Base-by-base conservation (phyloP, 805 yeast species). In the Sungouiella blattae region DNA sequence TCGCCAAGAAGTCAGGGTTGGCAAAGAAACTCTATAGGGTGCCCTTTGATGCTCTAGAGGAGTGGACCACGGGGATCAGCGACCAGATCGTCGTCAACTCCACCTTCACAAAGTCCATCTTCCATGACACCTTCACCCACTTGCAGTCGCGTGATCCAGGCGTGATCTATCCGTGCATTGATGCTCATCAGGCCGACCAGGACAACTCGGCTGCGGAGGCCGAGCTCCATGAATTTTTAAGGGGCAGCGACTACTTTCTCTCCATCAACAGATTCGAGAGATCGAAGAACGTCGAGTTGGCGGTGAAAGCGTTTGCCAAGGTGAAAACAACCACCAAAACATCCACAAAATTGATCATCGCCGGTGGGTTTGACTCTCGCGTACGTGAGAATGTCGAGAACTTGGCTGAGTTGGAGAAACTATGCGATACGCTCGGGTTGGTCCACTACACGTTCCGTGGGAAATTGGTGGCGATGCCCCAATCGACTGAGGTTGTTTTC, bases 181-280 rank as follows among this genome's bases (percentile, higher is more conserved):
- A 80, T 44, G 49, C 67, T 1, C 15, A 25, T 1, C 46, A 43
- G 4, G 39, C 52, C 1, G 28, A 43, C 3, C 48, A 41, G 2
- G 57, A 52, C 37, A 43, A 44, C 5, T n/a, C 14, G 4, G 44
- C 35, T 0, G 52, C 66, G 1, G 50, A 60, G 6, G 35, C 46
- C 1, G 71, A 70, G 31, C 62, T 70, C 8, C 21, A 36, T 8
- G 43, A 43, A 0, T 65, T 71, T 41, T 58, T 74, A 37, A 52
- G 55, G 5, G 59, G 55, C 32, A 47, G 48, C 16, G 54, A 58
- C 11, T 77, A 64, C 43, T 75, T 87, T 46, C 58, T 93, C 22
- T 85, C 95, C 18, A 73, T 93, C 32, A 93, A 93, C 58, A 73
- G 99, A 44, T 93, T 84, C 54, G 98, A 93, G 60, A 69, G 82